Percentiles rank a stretch among this genome's conserved stretches.
Evolutionary conservation across 768 basidiomycete species (phyloP).

Genomic region (Heimioporus sp.): DNA sequence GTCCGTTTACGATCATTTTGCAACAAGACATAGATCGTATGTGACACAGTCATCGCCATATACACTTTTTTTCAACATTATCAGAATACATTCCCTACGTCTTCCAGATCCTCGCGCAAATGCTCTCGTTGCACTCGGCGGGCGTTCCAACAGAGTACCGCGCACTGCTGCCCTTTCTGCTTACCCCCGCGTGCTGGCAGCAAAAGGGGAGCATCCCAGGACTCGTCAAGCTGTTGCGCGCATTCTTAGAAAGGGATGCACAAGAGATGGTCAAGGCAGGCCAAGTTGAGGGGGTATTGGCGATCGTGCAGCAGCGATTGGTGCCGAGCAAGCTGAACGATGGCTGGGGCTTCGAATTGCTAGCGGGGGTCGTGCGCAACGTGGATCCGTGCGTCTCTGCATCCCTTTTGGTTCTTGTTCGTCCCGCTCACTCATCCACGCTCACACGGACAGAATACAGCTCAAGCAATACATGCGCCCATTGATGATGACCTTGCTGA

Average conservation of each 20-base stretch:
- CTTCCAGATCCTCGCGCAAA: slow-evolving; percentile 95
- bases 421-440: neutral
- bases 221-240: slow-evolving; percentile 82
- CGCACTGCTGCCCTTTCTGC: slow-evolving; percentile 73
- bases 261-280: slow-evolving; percentile 62
- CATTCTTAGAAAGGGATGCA: slow-evolving; percentile 75
- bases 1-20: slow-evolving; percentile 83
- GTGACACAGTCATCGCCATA: slow-evolving; percentile 19
- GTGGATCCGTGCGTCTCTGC: slow-evolving; percentile 57
- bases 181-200: slow-evolving; percentile 86
- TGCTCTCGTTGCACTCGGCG: slow-evolving; percentile 76
- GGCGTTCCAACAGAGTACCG: slow-evolving; percentile 77
- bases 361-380: slow-evolving; percentile 71
- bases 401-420: neutral
- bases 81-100: slow-evolving; percentile 96
- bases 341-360: slow-evolving; percentile 85
- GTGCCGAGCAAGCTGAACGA: slow-evolving; percentile 89
- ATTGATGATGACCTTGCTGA: slow-evolving; percentile 75
- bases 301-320: slow-evolving; percentile 86
- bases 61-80: neutral
- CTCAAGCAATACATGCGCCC: slow-evolving; percentile 75
- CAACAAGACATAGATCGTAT: slow-evolving; percentile 91
- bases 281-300: slow-evolving; percentile 77
- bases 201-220: slow-evolving; percentile 95
- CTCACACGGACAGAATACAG: slow-evolving; percentile 42